These are phyloP conservation scores for Nannochloris sp. DNA, from an alignment of 139 green algal species.

Conservation along the genomic window DNA sequence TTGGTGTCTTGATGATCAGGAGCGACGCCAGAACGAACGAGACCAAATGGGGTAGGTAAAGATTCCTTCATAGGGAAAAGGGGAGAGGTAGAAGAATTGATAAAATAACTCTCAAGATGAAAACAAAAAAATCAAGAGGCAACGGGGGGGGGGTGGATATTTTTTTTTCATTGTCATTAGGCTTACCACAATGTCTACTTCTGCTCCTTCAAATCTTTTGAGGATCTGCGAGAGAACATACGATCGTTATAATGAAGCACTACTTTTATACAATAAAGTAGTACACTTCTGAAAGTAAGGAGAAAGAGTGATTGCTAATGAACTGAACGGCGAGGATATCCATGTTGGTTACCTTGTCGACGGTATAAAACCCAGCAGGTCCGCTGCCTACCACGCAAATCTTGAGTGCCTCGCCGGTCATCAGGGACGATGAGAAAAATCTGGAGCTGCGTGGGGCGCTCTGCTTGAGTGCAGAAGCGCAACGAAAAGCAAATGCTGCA, in stretches of 20 bases:
- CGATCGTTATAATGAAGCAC: background rate
- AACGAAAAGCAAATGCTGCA: no score
- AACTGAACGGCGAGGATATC: background rate
- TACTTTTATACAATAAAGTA: no score
- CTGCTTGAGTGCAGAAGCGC: no score
- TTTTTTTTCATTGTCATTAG: background rate
- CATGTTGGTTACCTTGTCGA: conserved; percentile 41
- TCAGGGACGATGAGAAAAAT: background rate
- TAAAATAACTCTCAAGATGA: background rate
- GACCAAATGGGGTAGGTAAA: conserved; percentile 87
- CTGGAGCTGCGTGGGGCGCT: no score
- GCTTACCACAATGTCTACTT: conserved; percentile 44
- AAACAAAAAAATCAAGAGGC: background rate
- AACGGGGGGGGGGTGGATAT: background rate
- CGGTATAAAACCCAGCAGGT: conserved; percentile 82
- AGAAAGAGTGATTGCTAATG: background rate
- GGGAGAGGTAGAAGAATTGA: background rate
- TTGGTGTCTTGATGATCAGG: conserved; percentile 95
- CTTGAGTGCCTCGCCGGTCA: conserved; percentile 7
- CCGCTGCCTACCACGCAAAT: conserved; percentile 81
- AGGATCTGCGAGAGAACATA: conserved; percentile 37
- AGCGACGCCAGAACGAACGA: conserved; percentile 91
- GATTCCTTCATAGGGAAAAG: conserved; percentile 47
- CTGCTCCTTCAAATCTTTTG: conserved; percentile 32
- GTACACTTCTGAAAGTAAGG: background rate